Evolutionary conservation across 768 basidiomycete genomes (phyloP).

Genomic region (Tylopilus intermedius): DNA sequence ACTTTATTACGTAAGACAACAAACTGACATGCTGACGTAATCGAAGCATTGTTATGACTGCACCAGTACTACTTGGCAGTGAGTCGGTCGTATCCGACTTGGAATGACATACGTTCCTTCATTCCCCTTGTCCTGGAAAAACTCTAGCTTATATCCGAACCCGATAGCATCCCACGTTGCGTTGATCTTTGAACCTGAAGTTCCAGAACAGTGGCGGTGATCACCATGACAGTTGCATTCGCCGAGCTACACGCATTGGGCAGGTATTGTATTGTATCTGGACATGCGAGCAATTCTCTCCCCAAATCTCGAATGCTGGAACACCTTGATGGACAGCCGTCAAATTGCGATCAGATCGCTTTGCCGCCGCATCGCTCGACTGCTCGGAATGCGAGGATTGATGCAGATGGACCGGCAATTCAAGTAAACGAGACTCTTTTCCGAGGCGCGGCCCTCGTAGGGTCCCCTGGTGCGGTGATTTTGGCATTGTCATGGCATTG

Average conservation of each 20-base stretch:
- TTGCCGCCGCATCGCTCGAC: conserved; percentile 4
- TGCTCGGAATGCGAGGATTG: conserved; percentile 18
- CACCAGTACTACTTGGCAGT: background rate
- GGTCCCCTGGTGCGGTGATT: conserved; percentile 9
- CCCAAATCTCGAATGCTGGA: conserved; percentile 5
- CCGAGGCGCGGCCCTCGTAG: conserved; percentile 19
- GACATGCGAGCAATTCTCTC: conserved; percentile 14
- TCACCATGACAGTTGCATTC: conserved; percentile 16
- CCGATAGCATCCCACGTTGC: background rate
- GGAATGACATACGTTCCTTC: background rate
- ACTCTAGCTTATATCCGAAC: background rate
- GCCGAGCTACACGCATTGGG: conserved; percentile 17
- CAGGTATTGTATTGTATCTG: conserved; percentile 1
- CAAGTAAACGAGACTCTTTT: conserved; percentile 33
- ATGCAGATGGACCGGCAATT: conserved; percentile 11
- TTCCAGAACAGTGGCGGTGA: conserved; percentile 13
- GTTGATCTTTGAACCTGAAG: conserved; percentile 12
- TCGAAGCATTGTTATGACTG: background rate
- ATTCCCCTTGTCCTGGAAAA: background rate
- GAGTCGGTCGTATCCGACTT: background rate
- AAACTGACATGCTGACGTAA: conserved; percentile 2
- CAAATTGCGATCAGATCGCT: conserved; percentile 26
- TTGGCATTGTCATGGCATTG: conserved; percentile 5
- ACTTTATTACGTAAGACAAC: conserved; percentile 11
- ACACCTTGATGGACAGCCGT: conserved; percentile 8